phyloP scores from a whole-genome alignment of 805 yeast species.

The Pichia gijzeniarum region DNA sequence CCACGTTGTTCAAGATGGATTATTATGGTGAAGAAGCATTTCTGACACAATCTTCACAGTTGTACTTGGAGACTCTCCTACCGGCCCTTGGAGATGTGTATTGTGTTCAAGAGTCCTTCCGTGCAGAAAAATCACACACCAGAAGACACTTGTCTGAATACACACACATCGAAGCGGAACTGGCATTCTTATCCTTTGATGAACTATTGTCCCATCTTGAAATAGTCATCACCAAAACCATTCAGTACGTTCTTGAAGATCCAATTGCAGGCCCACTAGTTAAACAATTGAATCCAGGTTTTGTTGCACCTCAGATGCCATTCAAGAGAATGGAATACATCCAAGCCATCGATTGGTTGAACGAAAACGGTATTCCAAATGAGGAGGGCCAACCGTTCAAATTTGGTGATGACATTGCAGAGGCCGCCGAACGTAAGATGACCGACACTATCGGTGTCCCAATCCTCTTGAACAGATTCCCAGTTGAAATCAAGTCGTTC shows the following conservation, averaged over 20 bases:
- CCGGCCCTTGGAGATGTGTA: conserved; percentile 96
- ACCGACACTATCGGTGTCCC: conserved; percentile 92
- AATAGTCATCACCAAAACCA: conserved; percentile 58
- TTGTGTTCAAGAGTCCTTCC: conserved; percentile 96
- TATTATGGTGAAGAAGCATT: conserved; percentile 97
- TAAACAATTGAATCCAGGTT: conserved; percentile 87
- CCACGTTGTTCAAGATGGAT: conserved; percentile 85
- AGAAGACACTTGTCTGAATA: conserved; percentile 96
- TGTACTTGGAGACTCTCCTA: conserved; percentile 91
- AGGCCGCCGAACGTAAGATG: conserved; percentile 99
- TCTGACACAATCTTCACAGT: conserved; percentile 94
- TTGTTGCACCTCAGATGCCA: conserved; percentile 75
- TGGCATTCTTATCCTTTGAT: conserved; percentile 81
- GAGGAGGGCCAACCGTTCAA: conserved; percentile 91
- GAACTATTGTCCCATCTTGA: conserved; percentile 85
- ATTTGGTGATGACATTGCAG: conserved; percentile 99
- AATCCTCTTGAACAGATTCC: conserved; percentile 88
- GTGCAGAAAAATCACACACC: conserved; percentile 98
- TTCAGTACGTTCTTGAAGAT: conserved; percentile 76
- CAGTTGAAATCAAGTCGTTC: conserved; percentile 94
- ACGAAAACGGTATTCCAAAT: conserved; percentile 89
- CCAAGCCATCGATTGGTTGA: conserved; percentile 92
- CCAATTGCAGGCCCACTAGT: conserved; percentile 89
- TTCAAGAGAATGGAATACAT: conserved; percentile 88
- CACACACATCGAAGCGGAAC: conserved; percentile 95